These are phyloP conservation scores for Boletellus deceptivus DNA, from an alignment of 1,284 basidiomycete genomes.

Conservation along the genomic window DNA sequence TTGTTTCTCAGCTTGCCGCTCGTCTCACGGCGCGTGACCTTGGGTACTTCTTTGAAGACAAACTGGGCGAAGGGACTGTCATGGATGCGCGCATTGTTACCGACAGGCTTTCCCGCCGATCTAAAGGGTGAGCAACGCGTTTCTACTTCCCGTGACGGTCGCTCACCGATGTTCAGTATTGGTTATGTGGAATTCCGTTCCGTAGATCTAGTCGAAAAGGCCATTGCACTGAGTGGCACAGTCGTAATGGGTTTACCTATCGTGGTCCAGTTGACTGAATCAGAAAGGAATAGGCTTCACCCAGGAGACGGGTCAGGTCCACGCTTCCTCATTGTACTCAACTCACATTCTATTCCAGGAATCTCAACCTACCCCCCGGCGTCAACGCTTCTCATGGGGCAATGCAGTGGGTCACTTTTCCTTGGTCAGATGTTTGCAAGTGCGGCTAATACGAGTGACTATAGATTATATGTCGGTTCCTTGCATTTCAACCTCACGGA, in stretches of 20 bases:
- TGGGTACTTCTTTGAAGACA: constrained; percentile 98
- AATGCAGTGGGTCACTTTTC: constrained; percentile 61
- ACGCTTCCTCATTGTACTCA: constrained; percentile 6
- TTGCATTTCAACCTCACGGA: constrained; percentile 95
- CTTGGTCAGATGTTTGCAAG: constrained; percentile 14
- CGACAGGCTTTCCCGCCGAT: constrained; percentile 88
- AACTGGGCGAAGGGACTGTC: constrained; percentile 87
- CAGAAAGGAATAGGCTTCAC: constrained; percentile 89
- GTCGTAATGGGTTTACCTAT: constrained; percentile 98
- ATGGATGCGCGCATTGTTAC: constrained; percentile 95
- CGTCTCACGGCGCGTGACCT: constrained; percentile 93
- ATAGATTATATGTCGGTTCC: constrained; percentile 92
- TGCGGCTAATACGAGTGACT: constrained; percentile 18
- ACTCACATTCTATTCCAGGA: constrained; percentile 42
- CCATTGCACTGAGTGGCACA: constrained; percentile 86
- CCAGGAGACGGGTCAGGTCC: constrained; percentile 72
- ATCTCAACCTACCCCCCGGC: constrained; percentile 74
- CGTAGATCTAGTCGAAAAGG: constrained; percentile 88
- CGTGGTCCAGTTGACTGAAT: constrained; percentile 93
- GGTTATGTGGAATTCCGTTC: constrained; percentile 96
- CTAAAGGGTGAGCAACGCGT: constrained; percentile 76
- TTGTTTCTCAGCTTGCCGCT: constrained; percentile 96
- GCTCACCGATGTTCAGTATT: constrained; percentile 50
- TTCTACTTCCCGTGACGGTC: constrained; percentile 8
- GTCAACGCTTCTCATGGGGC: constrained; percentile 70